Base-by-base conservation (phyloP, 106 monocot species). In the Dioscorea zingiberensis region DNA sequence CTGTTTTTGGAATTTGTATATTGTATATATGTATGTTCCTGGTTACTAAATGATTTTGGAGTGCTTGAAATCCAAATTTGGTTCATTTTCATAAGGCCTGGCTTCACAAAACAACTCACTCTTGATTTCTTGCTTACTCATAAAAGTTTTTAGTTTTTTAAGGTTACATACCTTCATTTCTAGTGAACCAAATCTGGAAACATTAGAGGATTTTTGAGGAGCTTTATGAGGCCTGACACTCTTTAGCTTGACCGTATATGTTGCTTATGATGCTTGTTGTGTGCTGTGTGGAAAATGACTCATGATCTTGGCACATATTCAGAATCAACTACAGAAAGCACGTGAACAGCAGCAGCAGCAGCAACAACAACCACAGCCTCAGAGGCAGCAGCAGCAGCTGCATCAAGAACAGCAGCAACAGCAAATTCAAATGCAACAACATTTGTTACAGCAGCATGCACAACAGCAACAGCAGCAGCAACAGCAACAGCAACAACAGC, bases 251-350 rank as follows among this genome's bases (percentile, higher is more conserved):
- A 13, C 22, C 55, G 22, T 58, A 2, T 27, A 68, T 3, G 3
- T 44, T 73, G 76, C 80, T 73, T 24, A 69, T 80, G 54, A 45
- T 62, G n/a, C n/a, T n/a, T n/a, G n/a, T n/a, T n/a, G n/a, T n/a
- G n/a, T n/a, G n/a, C n/a, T n/a, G n/a, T n/a, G n/a, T n/a, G n/a
- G n/a, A n/a, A n/a, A n/a, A n/a, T n/a, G n/a, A n/a, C n/a, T n/a
- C n/a, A n/a, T n/a, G 14, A 74, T 73, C 47, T 73, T 77, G 73
- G 73, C 69, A 22, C n/a, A n/a, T n/a, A n/a, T 68, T 60, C 69
- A 91, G 91, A 91, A 87, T 62, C 91, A 91, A 60, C 78, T 66
- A 46, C 71, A 69, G 25, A 91, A 91, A 79, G 87, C 79, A 30
- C 75, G 77, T 27, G 91, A 91, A 18, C 91, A 91, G 44, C 91